These are phyloP conservation scores for Hyphopichia buzzinii DNA, from an alignment of 1,139 yeast species.

Conservation along the genomic window DNA sequence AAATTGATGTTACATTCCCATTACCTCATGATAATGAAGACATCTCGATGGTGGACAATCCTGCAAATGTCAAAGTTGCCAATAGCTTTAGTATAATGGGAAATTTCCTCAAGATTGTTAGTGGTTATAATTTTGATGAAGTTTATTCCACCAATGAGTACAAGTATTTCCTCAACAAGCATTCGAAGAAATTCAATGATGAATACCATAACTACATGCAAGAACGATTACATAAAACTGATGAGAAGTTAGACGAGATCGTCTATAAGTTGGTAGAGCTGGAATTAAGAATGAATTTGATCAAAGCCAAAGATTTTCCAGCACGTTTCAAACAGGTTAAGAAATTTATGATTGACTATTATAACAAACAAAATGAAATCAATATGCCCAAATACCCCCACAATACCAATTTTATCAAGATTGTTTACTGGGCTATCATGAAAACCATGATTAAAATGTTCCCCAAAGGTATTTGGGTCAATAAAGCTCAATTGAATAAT, in stretches of 20 bases:
- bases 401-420: constrained; percentile 21
- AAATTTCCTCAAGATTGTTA: constrained; percentile 31
- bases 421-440: constrained; percentile 41
- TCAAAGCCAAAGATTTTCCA: constrained; percentile 33
- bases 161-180: constrained; percentile 35
- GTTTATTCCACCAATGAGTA: constrained; percentile 38
- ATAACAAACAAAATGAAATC: constrained; percentile 33
- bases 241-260: constrained; percentile 36
- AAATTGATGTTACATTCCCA: constrained; percentile 37
- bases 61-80: constrained; percentile 26
- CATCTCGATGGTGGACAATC: constrained; percentile 20
- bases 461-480: constrained; percentile 46
- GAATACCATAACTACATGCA: constrained; percentile 32
- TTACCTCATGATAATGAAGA: constrained; percentile 38
- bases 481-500: constrained; percentile 27
- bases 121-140: constrained; percentile 23
- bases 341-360: constrained; percentile 38
- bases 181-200: constrained; percentile 26
- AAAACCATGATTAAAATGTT: constrained; percentile 35
- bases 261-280: constrained; percentile 38
- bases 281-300: constrained; percentile 42
- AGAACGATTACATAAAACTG: constrained; percentile 30
- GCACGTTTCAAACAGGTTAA: constrained; percentile 38
- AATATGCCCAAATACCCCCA: constrained; percentile 34
- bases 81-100: constrained; percentile 29